phyloP scores from a whole-genome alignment of 2,329 filamentous ascomycete species.

The Xenoacremonium recifei region DNA sequence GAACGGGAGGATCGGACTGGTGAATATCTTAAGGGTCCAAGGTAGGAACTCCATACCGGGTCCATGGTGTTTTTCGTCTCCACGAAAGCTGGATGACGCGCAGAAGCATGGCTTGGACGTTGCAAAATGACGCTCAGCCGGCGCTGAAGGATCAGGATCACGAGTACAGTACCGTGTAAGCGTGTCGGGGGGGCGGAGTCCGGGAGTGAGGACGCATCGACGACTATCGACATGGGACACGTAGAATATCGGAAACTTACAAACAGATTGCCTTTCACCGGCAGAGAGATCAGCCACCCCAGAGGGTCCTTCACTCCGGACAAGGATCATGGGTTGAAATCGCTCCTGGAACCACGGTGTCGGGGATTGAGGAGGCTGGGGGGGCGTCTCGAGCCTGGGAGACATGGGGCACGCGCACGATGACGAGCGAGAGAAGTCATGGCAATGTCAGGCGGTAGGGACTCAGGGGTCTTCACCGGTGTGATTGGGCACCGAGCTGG shows the following conservation, averaged over 20 bases:
- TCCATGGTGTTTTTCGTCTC: no score
- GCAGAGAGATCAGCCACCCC: neutral
- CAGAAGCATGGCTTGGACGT: slow-evolving; percentile 20
- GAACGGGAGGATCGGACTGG: no score
- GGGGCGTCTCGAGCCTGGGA: slow-evolving; percentile 15
- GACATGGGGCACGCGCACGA: slow-evolving; percentile 12
- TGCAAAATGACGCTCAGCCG: slow-evolving; percentile 11
- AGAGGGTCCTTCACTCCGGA: slow-evolving; percentile 1
- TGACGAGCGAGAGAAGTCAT: slow-evolving; percentile 13
- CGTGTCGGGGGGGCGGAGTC: neutral
- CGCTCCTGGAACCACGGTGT: slow-evolving; percentile 2
- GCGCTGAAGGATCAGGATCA: no score
- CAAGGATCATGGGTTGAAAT: slow-evolving; percentile 15
- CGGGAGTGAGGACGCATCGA: no score
- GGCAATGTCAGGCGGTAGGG: slow-evolving; percentile 7
- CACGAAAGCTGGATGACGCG: slow-evolving; percentile 19
- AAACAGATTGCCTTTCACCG: no score
- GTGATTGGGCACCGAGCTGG: slow-evolving; percentile 13
- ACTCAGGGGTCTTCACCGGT: slow-evolving; percentile 13
- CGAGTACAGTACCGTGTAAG: slow-evolving; percentile 1
- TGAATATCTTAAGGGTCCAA: no score
- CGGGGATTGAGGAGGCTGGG: slow-evolving; percentile 15
- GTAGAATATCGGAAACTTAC: no score
- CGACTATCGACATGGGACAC: no score
- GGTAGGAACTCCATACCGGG: no score